A percentile compares a stretch with the other conserved stretches of the same genome.
Conservation (phyloP, 1,139 yeast species). For the Casaregolazyma lundiana region DNA sequence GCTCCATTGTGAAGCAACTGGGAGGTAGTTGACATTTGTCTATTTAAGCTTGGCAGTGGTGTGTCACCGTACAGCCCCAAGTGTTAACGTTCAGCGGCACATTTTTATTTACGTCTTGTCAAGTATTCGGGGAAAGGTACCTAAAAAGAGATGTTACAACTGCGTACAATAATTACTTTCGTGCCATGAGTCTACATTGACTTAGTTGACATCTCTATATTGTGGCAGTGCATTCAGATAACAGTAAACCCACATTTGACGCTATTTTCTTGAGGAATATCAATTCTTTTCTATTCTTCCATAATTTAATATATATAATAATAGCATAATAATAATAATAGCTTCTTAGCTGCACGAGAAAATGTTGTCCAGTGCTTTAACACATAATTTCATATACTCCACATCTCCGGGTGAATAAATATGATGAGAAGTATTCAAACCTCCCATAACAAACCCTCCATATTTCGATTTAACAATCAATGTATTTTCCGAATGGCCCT, state of each 20-base stretch:
- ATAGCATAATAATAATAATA: not conserved
- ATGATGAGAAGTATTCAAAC: constrained; percentile 39
- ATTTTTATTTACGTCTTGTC: no score
- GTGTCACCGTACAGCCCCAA: no score
- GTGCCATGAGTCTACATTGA: no score
- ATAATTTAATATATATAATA: not conserved
- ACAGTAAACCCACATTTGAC: not conserved
- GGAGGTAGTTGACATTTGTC: no score
- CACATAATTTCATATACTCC: constrained; percentile 41
- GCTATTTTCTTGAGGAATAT: not conserved
- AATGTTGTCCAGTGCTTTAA: constrained; percentile 29
- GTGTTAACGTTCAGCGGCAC: no score
- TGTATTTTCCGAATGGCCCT: not conserved
- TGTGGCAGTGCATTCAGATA: no score
- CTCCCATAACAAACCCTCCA: constrained; percentile 57
- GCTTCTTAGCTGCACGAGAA: constrained; percentile 12
- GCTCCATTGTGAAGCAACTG: not conserved
- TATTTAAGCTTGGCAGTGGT: no score
- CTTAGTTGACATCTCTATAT: no score
- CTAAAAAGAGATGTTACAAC: no score
- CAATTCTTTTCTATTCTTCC: not conserved
- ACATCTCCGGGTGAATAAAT: constrained; percentile 41
- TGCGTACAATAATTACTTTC: no score
- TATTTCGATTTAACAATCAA: constrained; percentile 36
- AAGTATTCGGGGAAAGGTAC: no score